Percentiles rank a stretch among this genome's conserved stretches.
Evolutionary conservation across 352 stramenopile genomes (phyloP).

Genomic region (Thalassiosira livingstoniorum): DNA sequence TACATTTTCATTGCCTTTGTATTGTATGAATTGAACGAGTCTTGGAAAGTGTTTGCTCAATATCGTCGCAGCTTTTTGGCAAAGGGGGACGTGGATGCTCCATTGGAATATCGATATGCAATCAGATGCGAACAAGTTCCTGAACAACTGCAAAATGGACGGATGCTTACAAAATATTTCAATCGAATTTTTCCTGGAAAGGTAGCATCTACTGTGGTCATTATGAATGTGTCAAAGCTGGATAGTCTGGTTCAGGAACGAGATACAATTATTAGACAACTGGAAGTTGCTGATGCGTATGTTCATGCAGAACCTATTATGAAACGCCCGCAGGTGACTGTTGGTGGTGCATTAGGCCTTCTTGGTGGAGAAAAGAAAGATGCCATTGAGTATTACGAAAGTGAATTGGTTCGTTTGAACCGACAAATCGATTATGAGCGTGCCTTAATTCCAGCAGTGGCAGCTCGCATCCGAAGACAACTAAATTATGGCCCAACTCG

Average conservation of each 20-base stretch:
- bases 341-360: conserved; percentile 42
- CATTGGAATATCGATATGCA: conserved; percentile 3
- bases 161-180: conserved; percentile 4
- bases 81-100: not conserved
- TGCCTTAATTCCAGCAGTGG: conserved; percentile 3
- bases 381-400: conserved; percentile 38
- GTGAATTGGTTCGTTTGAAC: conserved; percentile 48
- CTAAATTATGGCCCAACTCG: too few species aligned
- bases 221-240: conserved; percentile 33
- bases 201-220: not conserved
- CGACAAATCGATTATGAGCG: conserved; percentile 33
- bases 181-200: conserved; percentile 11
- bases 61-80: not conserved
- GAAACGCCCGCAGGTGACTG: conserved; percentile 10
- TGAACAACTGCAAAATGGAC: not conserved
- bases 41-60: not conserved
- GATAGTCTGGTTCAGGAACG: conserved; percentile 19
- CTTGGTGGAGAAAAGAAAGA: conserved; percentile 48
- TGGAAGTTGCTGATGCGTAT: conserved; percentile 35
- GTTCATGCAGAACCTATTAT: conserved; percentile 25
- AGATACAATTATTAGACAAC: conserved; percentile 24
- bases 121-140: conserved; percentile 2
- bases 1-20: conserved; percentile 11
- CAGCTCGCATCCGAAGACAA: not conserved
- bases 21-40: not conserved